Base-by-base conservation (phyloP, 208 protist species). In the Plasmodiophora brassicae region DNA sequence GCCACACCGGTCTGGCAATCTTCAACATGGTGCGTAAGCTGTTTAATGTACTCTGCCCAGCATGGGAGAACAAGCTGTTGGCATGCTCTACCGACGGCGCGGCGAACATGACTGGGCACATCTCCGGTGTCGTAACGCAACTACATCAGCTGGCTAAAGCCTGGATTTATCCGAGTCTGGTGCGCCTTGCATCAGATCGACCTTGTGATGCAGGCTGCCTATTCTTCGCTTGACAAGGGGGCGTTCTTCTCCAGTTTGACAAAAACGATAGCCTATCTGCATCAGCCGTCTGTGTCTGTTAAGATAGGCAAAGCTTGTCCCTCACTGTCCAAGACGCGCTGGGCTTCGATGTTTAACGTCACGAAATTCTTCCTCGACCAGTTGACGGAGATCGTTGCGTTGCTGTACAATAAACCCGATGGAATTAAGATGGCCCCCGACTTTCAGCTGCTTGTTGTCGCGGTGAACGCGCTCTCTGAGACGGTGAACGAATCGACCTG, bases 61-160 rank as follows among this genome's bases (percentile, higher is more conserved):
- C 32, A 14, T 78, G 65, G 65, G 41, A 78, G 65, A 44, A n/a
- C 65, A 78, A 78, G 65, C 65, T 78, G 5, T 44, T 78, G 10
- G 65, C 65, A 78, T 78, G 65, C 65, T 78, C 65, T 44, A 78
- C n/a, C 10, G 65, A 78, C n/a, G 65, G 65, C 20, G 65, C 65
- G 20, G 14, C 65, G 65, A 78, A 78, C 14, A 78, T 78, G 65
- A 78, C 65, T 5, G 65, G 65, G 32, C 65, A 78, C 65, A 78
- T 78, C 20, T 78, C 5, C n/a, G 65, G 65, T 14, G 5, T 78
- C 41, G 65, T 78, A 14, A 78, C 65, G 5, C 65, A 38, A 8
- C 32, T 78, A 14, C 5, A n/a, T 5, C 32, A 78, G 32, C 32
- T 78, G 32, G 5, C 65, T 5, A 8, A n/a, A 44, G 65, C 14